Evolutionary conservation across 2,329 filamentous ascomycete species (phyloP), one percentile per base, ranked within the genome.

Genomic region (Sclerotinia nivalis): DNA sequence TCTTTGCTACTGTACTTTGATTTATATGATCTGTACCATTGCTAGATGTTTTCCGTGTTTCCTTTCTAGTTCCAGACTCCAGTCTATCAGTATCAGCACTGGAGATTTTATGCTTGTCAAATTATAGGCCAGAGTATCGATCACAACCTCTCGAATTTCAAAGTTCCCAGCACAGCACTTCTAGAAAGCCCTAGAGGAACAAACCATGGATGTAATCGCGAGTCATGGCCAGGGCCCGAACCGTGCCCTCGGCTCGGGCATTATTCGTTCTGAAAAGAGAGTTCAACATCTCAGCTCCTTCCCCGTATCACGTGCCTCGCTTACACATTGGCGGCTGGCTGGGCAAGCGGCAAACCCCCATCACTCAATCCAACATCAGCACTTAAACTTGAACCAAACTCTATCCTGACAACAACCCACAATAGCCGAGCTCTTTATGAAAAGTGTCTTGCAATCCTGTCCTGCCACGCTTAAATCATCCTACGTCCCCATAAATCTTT

Each of bases 231-330:
- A 58, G 20, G 22, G 10, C 9, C 31, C 34, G 54, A 56, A 13
- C 28, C 31, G 54, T n/a, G 31, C 18, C 31, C 54, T 56, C 34
- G 54, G 54, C 54, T 56, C 34, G 54, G 54, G 20, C n/a, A 56
- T 15, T 18, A 43, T 18, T 43, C 40, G 18, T 43, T 43, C 54
- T 22, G 28, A n/a, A 13, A 34, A 18, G 54, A 37, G 22, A 56
- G 2, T 12, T 31, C 54, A 56, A n/a, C 54, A 22, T 31, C 12
- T 22, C 2, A n/a, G 5, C 8, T 58, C 34, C 31, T 37, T 22
- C 31, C 54, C 55, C 31, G 55, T 58, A 58, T 58, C 55, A 58
- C 55, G 55, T 58, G 55, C 13, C 55, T 58, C 55, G 55, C 55
- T 58, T 58, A 58, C 55, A 20, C 5, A 22, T n/a, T 37, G 31